Evolutionary conservation across 768 basidiomycete genomes (phyloP), one percentile per base, ranked within the genome.

Genomic region (Agaricus sinodeliciosus): DNA sequence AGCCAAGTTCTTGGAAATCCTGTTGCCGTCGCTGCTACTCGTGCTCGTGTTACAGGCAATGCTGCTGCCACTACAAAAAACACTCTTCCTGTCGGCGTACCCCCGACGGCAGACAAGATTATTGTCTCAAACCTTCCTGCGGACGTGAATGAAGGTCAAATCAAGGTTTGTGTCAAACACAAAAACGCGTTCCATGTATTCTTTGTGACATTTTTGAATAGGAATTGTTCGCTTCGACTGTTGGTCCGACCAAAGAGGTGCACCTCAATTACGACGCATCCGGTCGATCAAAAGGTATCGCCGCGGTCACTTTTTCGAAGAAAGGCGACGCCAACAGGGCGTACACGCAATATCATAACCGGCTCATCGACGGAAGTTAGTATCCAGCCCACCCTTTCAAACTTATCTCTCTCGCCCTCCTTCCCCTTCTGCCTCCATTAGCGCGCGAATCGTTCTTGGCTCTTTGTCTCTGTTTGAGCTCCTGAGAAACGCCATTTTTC

Each of bases 321-420:
- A 87, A 85, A 63, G 94, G 93, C 54, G 92, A 94, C 63, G 96
- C 87, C 54, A 83, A 83, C 66, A 91, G 87, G 78, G 96, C 96
- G 2, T 94, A 85, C 70, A 79, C 87, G 62, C 82, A 90, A 59
- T 99, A 98, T 78, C 92, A 99, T 81, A 91, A 90, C 75, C 87
- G 96, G 68, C 88, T 98, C 74, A 94, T 99, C 83, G 96, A 99
- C 87, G 93, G 94, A 77, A 96, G 96, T 99, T 89, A 93, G 96
- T 98, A 89, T 79, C 82, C 75, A 73, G 77, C 76, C 72, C 71
- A 69, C 67, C 69, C 66, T 66, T 69, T 69, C 68, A 66, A 67
- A 61, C 72, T 64, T 69, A 31, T 31, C 66, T 63, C 68, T 69
- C 67, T 45, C 43, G 42, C n/a, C 43, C 15, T 26, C 43, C 43